phyloP scores from a whole-genome alignment of 352 stramenopile genomes.

The Blastocystis sp. region DNA sequence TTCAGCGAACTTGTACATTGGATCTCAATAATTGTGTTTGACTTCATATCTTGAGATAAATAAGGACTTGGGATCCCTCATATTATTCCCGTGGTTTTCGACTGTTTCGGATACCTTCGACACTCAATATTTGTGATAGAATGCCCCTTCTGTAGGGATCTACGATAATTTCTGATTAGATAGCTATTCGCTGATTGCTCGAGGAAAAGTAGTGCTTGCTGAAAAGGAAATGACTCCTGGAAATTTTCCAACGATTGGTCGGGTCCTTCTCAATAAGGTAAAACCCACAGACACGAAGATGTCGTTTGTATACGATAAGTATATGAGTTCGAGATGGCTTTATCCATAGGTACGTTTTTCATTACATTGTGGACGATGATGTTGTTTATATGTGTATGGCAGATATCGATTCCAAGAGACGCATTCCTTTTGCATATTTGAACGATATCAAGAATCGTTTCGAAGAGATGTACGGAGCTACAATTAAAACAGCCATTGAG shows the following conservation, averaged over 20 bases:
- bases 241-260: conserved; percentile 62
- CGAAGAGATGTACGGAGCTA: conserved; percentile 60
- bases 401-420: conserved; percentile 59
- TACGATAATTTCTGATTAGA: not conserved
- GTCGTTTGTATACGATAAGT: conserved; percentile 63
- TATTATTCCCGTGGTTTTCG: too few species aligned
- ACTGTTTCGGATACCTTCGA: not conserved
- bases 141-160: conserved; percentile 57
- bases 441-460: conserved; percentile 63
- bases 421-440: conserved; percentile 62
- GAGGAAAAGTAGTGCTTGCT: conserved; percentile 62
- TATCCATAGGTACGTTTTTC: conserved; percentile 57
- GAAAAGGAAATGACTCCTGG: conserved; percentile 56
- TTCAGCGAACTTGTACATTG: conserved; percentile 36
- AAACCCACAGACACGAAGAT: conserved; percentile 63
- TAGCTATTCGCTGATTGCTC: conserved; percentile 63
- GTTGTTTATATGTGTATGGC: conserved; percentile 63
- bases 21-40: not conserved
- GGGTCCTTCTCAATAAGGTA: conserved; percentile 59
- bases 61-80: not conserved
- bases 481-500: conserved; percentile 59
- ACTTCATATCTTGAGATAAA: too few species aligned
- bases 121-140: not conserved
- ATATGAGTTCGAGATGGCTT: not conserved
- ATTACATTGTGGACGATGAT: conserved; percentile 60